phyloP scores from a whole-genome alignment of 495 filamentous ascomycete genomes.

The Daldinia grandis region DNA sequence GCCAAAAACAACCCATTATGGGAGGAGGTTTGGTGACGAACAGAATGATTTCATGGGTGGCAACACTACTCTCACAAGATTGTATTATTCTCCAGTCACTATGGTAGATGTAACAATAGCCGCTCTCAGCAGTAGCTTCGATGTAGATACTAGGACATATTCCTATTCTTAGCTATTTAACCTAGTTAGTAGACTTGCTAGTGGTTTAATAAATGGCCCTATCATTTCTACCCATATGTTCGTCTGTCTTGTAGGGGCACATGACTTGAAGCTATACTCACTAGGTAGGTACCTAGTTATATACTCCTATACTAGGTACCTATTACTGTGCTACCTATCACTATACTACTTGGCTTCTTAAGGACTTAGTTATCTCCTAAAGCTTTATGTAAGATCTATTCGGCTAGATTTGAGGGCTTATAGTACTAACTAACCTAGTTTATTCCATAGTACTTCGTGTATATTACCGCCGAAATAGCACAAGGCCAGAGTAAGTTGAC shows the following conservation, averaged over 20 bases:
- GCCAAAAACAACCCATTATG: slow-evolving; percentile 46
- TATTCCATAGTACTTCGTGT: not conserved
- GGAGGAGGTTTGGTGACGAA: slow-evolving; percentile 58
- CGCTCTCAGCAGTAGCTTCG: not conserved
- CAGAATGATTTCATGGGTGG: not conserved
- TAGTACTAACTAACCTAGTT: not conserved
- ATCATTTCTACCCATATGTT: not conserved
- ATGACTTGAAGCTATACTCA: not conserved
- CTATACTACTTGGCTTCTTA: not conserved
- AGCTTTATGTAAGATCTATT: not conserved
- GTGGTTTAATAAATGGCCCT: not conserved
- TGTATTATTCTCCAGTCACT: not conserved
- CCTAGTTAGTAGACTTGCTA: not conserved
- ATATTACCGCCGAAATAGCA: not conserved
- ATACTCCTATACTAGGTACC: not conserved
- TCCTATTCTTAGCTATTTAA: not conserved
- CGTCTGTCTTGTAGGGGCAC: not conserved
- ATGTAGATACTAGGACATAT: slow-evolving; percentile 1
- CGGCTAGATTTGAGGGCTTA: too few relatives aligned
- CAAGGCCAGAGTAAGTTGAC: not conserved
- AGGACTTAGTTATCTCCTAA: not conserved
- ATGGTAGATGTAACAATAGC: not conserved
- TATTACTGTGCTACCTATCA: too few relatives aligned
- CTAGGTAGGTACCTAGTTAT: too few relatives aligned
- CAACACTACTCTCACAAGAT: not conserved